These are phyloP conservation scores for Solanum aculeatissimum DNA, from an alignment of 305 asterid species.

Conservation along the genomic window DNA sequence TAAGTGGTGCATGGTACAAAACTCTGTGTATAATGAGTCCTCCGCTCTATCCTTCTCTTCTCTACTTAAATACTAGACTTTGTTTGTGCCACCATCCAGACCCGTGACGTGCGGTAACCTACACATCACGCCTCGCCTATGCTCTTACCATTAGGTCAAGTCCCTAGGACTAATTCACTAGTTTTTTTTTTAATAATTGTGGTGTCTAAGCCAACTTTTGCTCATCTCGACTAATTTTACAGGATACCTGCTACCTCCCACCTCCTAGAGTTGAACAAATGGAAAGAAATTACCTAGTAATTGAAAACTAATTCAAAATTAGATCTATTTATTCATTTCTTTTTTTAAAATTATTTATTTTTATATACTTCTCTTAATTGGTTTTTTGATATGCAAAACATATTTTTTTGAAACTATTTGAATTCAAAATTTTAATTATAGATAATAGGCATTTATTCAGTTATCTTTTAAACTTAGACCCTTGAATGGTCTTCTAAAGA, in stretches of 20 bases:
- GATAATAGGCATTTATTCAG: not conserved
- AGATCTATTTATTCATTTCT: not conserved
- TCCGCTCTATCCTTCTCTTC: not conserved
- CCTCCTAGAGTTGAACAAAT: not conserved
- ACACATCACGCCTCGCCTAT: no score
- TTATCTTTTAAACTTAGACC: not conserved
- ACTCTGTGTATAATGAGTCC: not conserved
- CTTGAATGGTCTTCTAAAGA: not conserved
- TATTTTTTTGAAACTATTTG: not conserved
- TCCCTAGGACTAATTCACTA: not conserved
- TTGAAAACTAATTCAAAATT: no score
- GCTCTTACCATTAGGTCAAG: not conserved
- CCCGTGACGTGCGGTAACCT: no score
- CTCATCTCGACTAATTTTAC: no score
- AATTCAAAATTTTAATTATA: not conserved
- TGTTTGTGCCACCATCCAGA: not conserved
- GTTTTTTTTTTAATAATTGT: not conserved
- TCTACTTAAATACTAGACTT: not conserved
- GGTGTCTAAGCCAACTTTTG: not conserved
- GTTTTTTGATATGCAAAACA: not conserved
- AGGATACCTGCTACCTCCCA: not conserved
- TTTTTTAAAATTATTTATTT: no score
- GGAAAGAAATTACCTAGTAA: not conserved
- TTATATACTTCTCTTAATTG: not conserved
- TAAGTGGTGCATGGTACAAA: not conserved